These are phyloP conservation scores for Stephania yunnanensis DNA, from an alignment of 164 flowering plant genomes.

Conservation along the genomic window DNA sequence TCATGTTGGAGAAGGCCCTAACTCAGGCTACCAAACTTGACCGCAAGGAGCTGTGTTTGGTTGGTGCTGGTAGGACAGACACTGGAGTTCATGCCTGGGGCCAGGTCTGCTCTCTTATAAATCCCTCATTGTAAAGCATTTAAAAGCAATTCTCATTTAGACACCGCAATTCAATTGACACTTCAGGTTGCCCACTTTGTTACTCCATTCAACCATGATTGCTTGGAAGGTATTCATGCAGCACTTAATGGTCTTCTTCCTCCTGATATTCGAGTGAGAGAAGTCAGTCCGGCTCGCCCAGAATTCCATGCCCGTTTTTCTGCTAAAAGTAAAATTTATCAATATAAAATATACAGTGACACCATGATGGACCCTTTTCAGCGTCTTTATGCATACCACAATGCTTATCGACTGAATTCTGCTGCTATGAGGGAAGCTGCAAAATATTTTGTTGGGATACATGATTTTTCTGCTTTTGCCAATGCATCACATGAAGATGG, in stretches of 20 bases:
- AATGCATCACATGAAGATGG: slow-evolving; percentile 56
- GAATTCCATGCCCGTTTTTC: slow-evolving; percentile 94
- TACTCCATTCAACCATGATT: slow-evolving; percentile 78
- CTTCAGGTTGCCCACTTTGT: slow-evolving; percentile 91
- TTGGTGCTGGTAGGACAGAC: slow-evolving; percentile 90
- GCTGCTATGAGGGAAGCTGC: slow-evolving; percentile 77
- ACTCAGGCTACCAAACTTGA: slow-evolving; percentile 56
- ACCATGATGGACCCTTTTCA: slow-evolving; percentile 85
- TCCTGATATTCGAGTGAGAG: slow-evolving; percentile 72
- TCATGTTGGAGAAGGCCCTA: slow-evolving; percentile 62
- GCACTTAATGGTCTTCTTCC: slow-evolving; percentile 89
- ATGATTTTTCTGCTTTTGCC: slow-evolving; percentile 83
- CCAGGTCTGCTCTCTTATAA: slow-evolving; percentile 52
- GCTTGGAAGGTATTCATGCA: slow-evolving; percentile 60
- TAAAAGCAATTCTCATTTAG: background rate
- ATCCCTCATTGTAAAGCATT: background rate
- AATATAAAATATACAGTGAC: slow-evolving; percentile 69
- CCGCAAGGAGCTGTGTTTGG: slow-evolving; percentile 60
- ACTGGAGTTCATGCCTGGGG: slow-evolving; percentile 97
- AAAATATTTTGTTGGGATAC: slow-evolving; percentile 61
- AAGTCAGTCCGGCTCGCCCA: slow-evolving; percentile 69
- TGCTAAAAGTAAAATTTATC: slow-evolving; percentile 66
- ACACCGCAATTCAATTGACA: slow-evolving; percentile 7
- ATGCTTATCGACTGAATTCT: slow-evolving; percentile 55
- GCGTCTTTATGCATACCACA: slow-evolving; percentile 57